Conservation (phyloP, 176 grass and related monocot genomes). For the Musa itinerans region DNA sequence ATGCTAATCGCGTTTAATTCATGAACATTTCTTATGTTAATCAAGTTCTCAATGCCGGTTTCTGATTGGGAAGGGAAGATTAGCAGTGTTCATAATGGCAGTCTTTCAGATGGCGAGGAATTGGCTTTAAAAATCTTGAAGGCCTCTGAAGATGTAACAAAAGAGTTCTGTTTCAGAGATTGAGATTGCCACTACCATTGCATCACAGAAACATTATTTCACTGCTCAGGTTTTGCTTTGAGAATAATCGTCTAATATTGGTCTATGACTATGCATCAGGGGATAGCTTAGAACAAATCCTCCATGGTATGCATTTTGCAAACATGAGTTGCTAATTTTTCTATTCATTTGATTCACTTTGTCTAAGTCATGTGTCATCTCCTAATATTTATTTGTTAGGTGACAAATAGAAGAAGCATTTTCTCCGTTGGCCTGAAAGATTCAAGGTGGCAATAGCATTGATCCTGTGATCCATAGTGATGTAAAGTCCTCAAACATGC, state of each 20-base stretch:
- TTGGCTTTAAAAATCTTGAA: slow-evolving; percentile 82
- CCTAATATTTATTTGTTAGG: slow-evolving; percentile 29
- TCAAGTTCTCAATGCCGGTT: slow-evolving; percentile 39
- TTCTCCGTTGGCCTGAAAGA: slow-evolving; percentile 60
- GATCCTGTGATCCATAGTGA: slow-evolving; percentile 78
- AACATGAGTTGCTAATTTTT: background rate
- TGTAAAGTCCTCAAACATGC: slow-evolving; percentile 94
- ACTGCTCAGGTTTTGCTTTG: slow-evolving; percentile 66
- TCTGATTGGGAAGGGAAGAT: slow-evolving; percentile 89
- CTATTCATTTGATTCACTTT: background rate
- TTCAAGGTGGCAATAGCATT: slow-evolving; percentile 47
- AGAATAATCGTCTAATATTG: slow-evolving; percentile 68
- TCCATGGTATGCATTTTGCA: slow-evolving; percentile 53
- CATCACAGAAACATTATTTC: slow-evolving; percentile 69
- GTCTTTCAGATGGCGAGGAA: slow-evolving; percentile 36
- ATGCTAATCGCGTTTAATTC: background rate
- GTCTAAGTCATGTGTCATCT: background rate
- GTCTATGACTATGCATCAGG: slow-evolving; percentile 68
- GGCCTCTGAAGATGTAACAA: slow-evolving; percentile 58
- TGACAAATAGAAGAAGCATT: slow-evolving; percentile 31
- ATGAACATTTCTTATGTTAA: background rate
- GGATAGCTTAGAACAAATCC: slow-evolving; percentile 74
- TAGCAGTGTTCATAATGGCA: slow-evolving; percentile 75
- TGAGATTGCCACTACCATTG: slow-evolving; percentile 49
- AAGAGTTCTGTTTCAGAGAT: slow-evolving; percentile 74